Conservation (phyloP, 352 stramenopile species). For the Aphanomyces cochlioides region DNA sequence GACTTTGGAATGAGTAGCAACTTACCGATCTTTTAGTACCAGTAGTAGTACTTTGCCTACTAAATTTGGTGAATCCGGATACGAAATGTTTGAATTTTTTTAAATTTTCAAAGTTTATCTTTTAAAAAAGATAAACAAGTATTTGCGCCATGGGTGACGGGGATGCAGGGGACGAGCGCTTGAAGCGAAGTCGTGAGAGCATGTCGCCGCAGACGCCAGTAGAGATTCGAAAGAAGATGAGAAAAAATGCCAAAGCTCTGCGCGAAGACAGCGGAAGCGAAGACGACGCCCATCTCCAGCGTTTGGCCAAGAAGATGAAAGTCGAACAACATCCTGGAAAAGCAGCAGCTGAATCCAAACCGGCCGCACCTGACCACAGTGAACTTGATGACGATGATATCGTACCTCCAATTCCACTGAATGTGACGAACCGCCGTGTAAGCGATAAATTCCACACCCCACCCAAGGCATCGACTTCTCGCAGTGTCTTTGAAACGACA, state of each 20-base stretch:
- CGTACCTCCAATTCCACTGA: background rate
- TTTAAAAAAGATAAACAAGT: background rate
- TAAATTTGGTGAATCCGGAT: slow-evolving; percentile 17
- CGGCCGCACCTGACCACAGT: background rate
- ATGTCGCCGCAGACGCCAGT: slow-evolving; percentile 15
- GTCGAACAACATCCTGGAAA: slow-evolving; percentile 7
- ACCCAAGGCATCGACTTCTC: background rate
- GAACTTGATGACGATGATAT: slow-evolving; percentile 11
- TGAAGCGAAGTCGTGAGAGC: slow-evolving; percentile 9
- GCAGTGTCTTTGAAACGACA: slow-evolving; percentile 7
- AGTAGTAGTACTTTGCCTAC: background rate
- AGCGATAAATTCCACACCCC: background rate
- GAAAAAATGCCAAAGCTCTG: background rate
- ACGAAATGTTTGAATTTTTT: background rate
- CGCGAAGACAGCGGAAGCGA: slow-evolving; percentile 9
- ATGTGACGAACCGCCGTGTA: background rate
- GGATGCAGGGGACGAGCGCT: background rate
- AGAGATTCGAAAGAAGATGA: slow-evolving; percentile 23
- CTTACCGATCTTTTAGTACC: too few species aligned
- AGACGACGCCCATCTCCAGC: background rate
- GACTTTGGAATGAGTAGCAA: too few species aligned
- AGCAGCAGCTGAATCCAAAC: background rate
- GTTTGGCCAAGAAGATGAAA: background rate
- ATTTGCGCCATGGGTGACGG: background rate
- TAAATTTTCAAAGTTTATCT: slow-evolving; percentile 29